Evolutionary conservation across 768 basidiomycete species (phyloP), one percentile per base, ranked within the genome.

Genomic region (Xerocomellus chrysenteron): DNA sequence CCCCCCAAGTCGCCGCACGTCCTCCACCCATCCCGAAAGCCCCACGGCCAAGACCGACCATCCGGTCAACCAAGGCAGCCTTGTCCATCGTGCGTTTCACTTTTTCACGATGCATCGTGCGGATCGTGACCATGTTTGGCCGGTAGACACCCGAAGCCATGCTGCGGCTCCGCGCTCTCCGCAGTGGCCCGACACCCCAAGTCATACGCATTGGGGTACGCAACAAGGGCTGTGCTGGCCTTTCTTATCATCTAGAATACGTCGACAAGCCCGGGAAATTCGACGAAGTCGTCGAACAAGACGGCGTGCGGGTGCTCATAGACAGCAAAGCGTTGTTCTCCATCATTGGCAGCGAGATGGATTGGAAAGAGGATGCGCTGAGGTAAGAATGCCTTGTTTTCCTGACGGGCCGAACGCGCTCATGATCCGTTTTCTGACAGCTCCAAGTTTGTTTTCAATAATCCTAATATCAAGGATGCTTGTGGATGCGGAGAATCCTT

Each of bases 301-400:
- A 98, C 61, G 96, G 90, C 2, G 92, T 97, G 26, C 83, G 80
- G 61, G 96, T 99, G 44, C 77, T 98, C 59, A 94, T 98, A 70
- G 97, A 99, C 76, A 89, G 87, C 69, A 98, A 95, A 73, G 97
- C 97, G 26, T 75, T 99, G 60, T 98, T 99, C 71, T 94, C 91
- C 56, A 97, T 99, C 63, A 97, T 99, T 58, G 97, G 97, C 48
- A 96, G 93, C 72, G 91, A 92, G 80, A 99, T 99, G 97, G 94
- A 96, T 69, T 99, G 97, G 97, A 81, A 85, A 57, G 97, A 98
- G 76, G 94, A 96, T 70, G 73, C 85, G 33, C 75, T 99, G 42
- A 95, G 93, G 89, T 90, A 57, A 52, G 5, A 19, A 13, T 39
- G 17, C 26, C 19, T 14, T 45, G 3, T 19, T 26, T 24, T 24